These are phyloP conservation scores for Neofusicoccum cordaticola DNA, from an alignment of 2,329 filamentous ascomycete species.

Conservation along the genomic window DNA sequence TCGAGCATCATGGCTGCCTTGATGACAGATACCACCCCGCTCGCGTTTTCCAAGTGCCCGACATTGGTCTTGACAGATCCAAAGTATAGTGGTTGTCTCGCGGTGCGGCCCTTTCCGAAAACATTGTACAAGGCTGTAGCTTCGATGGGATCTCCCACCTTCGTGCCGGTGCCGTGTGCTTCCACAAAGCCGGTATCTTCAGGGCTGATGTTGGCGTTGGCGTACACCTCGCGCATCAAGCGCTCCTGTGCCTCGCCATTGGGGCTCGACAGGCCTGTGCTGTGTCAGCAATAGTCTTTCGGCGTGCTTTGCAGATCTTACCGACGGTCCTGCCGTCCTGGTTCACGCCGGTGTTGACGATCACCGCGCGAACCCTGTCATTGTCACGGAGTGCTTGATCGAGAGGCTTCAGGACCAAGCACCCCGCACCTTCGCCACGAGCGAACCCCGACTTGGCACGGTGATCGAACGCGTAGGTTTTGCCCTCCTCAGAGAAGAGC, in stretches of 20 bases:
- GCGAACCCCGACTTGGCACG: constrained; percentile 60
- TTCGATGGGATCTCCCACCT: constrained; percentile 45
- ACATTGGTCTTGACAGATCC: constrained; percentile 29
- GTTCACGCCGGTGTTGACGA: constrained; percentile 42
- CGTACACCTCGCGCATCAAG: constrained; percentile 37
- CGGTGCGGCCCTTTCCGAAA: constrained; percentile 17
- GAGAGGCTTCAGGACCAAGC: constrained; percentile 59
- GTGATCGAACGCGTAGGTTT: constrained; percentile 43
- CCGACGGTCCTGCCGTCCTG: constrained; percentile 46
- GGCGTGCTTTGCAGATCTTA: not conserved
- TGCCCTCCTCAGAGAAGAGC: constrained; percentile 33
- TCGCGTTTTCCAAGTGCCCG: constrained; percentile 33
- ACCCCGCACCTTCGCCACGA: constrained; percentile 60
- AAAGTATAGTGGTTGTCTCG: constrained; percentile 24
- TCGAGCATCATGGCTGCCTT: constrained; percentile 31
- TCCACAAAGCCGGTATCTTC: constrained; percentile 22
- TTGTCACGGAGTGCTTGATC: constrained; percentile 57
- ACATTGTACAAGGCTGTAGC: constrained; percentile 20
- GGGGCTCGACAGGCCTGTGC: constrained; percentile 55
- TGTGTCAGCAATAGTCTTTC: not conserved
- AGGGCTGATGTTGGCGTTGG: constrained; percentile 31
- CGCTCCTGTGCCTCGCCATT: constrained; percentile 48
- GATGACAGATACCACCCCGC: constrained; percentile 26
- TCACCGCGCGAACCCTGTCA: constrained; percentile 49
- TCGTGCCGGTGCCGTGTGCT: constrained; percentile 57